A percentile compares a stretch with the other conserved stretches of the same genome.
These are phyloP conservation scores for Decorospora gaudefroyi DNA, from an alignment of 2,329 filamentous ascomycete species.

Conservation along the genomic window DNA sequence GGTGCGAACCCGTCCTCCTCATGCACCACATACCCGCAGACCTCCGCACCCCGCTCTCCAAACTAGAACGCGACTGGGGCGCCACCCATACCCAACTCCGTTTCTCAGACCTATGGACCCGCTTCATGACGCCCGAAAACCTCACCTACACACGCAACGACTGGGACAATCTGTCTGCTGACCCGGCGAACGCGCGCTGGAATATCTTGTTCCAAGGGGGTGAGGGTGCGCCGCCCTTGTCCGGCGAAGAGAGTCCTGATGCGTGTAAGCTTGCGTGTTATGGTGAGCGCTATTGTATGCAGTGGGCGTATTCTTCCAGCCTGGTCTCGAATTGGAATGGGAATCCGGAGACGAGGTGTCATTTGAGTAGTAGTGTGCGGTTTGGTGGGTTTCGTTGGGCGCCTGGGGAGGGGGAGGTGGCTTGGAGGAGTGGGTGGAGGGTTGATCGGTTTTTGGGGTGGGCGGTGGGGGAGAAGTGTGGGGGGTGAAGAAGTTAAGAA, in stretches of 20 bases:
- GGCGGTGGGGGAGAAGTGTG: no score
- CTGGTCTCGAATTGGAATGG: constrained; percentile 36
- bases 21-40: constrained; percentile 53
- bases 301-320: constrained; percentile 41
- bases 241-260: constrained; percentile 34
- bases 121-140: constrained; percentile 37
- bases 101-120: constrained; percentile 36
- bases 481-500: no score
- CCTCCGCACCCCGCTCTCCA: constrained; percentile 52
- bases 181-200: constrained; percentile 36
- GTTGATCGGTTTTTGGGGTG: no score
- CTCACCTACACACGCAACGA: constrained; percentile 31
- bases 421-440: no score
- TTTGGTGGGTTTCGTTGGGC: no score
- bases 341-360: constrained; percentile 41
- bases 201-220: constrained; percentile 40
- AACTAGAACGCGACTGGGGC: constrained; percentile 50
- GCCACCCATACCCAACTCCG: constrained; percentile 27
- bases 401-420: no score
- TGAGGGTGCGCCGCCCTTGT: constrained; percentile 19
- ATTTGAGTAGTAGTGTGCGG: constrained; percentile 40
- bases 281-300: constrained; percentile 36
- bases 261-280: constrained; percentile 40
- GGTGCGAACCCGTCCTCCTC: constrained; percentile 41
- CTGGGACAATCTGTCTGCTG: constrained; percentile 43